A percentile compares a stretch with the other conserved stretches of the same genome.
phyloP scores from a whole-genome alignment of 2,329 filamentous ascomycete genomes.

The Microcyclospora pomicola region DNA sequence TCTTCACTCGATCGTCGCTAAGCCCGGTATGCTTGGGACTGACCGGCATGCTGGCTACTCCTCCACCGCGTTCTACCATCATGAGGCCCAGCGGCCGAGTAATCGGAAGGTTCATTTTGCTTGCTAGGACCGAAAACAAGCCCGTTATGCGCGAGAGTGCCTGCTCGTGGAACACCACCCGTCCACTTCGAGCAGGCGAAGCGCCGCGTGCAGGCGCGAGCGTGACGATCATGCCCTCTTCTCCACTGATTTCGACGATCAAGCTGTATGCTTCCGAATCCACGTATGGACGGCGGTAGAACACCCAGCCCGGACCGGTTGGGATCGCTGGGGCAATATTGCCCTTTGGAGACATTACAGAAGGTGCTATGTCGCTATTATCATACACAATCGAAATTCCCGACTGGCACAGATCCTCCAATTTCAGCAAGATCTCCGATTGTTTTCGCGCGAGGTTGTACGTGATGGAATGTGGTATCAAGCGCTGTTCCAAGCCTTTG shows the following conservation, averaged over 20 bases:
- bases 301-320: conserved; percentile 43
- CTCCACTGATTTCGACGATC: conserved; percentile 63
- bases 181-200: conserved; percentile 14
- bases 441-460: conserved; percentile 57
- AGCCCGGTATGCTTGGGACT: conserved; percentile 56
- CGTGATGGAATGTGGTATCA: conserved; percentile 63
- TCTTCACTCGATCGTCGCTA: conserved; percentile 55
- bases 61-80: conserved; percentile 47
- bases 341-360: not conserved
- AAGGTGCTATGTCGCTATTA: conserved; percentile 12
- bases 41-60: conserved; percentile 45
- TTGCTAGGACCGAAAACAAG: conserved; percentile 67
- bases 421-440: conserved; percentile 62
- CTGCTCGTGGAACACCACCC: conserved; percentile 59
- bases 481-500: conserved; percentile 74
- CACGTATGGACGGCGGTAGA: conserved; percentile 75
- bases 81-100: conserved; percentile 49
- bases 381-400: conserved; percentile 57
- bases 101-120: conserved; percentile 57
- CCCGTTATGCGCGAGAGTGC: conserved; percentile 56
- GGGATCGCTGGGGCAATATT: not conserved
- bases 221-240: conserved; percentile 32
- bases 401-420: conserved; percentile 81
- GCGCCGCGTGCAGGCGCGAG: conserved; percentile 5
- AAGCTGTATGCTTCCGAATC: conserved; percentile 61